Conservation (phyloP, 805 yeast genomes). For the Huiozyma sinensis region DNA sequence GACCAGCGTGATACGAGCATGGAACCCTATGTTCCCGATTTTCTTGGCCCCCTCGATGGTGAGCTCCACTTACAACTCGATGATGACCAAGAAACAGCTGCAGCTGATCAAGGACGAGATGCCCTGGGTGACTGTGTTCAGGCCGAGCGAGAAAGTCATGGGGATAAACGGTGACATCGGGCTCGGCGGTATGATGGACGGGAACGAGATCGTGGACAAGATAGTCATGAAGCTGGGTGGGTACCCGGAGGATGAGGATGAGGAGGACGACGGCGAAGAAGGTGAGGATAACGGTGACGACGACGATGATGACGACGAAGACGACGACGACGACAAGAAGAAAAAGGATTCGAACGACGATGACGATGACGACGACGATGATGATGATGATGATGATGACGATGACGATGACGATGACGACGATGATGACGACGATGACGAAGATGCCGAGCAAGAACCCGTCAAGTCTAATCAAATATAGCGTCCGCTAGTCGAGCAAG, state of each 20-base stretch:
- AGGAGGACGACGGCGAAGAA: constrained; percentile 36
- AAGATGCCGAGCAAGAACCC: not conserved
- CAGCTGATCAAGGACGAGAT: constrained; percentile 72
- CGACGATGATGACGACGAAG: constrained; percentile 27
- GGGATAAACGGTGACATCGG: constrained; percentile 95
- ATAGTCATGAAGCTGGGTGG: constrained; percentile 62
- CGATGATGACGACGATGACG: not conserved
- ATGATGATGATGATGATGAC: constrained; percentile 5
- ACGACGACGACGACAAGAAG: constrained; percentile 39
- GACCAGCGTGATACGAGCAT: constrained; percentile 84
- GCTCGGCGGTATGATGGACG: constrained; percentile 99
- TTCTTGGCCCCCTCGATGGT: constrained; percentile 94
- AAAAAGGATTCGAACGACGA: constrained; percentile 33
- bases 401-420: constrained; percentile 4
- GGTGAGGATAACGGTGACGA: constrained; percentile 33
- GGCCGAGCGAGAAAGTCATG: constrained; percentile 89
- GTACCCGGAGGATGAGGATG: constrained; percentile 46
- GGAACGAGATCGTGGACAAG: constrained; percentile 85
- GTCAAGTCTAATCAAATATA: too few relatives aligned
- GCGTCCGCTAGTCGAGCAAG: too few relatives aligned
- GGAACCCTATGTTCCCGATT: constrained; percentile 89
- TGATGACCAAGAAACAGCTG: constrained; percentile 77
- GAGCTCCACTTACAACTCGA: constrained; percentile 80
- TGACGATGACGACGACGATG: constrained; percentile 32
- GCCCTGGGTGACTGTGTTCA: constrained; percentile 90